Percentiles rank a stretch among this genome's conserved stretches.
phyloP scores from a whole-genome alignment of 495 filamentous ascomycete genomes.

The Cercophora newfieldiana region DNA sequence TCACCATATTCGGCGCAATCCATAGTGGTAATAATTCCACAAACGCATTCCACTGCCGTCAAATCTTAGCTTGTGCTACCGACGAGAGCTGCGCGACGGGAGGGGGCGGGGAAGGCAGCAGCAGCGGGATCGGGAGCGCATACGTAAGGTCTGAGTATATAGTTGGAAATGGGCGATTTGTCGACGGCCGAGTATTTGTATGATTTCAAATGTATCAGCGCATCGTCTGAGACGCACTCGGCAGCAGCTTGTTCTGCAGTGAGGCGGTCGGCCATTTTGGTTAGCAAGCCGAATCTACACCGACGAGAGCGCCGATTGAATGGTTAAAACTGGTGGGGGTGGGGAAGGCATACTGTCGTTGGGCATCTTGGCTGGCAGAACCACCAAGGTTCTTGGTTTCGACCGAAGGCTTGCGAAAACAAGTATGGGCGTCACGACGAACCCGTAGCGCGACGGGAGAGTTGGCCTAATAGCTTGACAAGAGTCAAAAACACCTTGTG shows the following conservation, averaged over 20 bases:
- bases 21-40: conserved; percentile 91
- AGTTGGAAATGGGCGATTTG: conserved; percentile 90
- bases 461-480: neutral
- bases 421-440: neutral
- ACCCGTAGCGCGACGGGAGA: neutral
- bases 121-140: conserved; percentile 32
- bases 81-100: neutral
- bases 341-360: conserved; percentile 9
- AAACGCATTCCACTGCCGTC: conserved; percentile 87
- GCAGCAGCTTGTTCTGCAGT: conserved; percentile 49
- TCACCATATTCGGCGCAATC: conserved; percentile 97
- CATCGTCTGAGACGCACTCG: conserved; percentile 60
- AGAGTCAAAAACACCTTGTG: neutral
- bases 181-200: conserved; percentile 98
- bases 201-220: conserved; percentile 78
- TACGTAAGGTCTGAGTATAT: conserved; percentile 95
- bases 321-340: conserved; percentile 7
- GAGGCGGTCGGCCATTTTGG: conserved; percentile 11
- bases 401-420: conserved; percentile 4
- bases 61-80: conserved; percentile 11
- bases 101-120: conserved; percentile 9
- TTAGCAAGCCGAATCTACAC: conserved; percentile 23
- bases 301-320: neutral
- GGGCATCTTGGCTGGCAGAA: conserved; percentile 8
- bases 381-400: conserved; percentile 6